Percentiles rank a stretch among this genome's conserved stretches.
Evolutionary conservation across 495 filamentous ascomycete genomes (phyloP).

Genomic region (Glarea lozoyensis): DNA sequence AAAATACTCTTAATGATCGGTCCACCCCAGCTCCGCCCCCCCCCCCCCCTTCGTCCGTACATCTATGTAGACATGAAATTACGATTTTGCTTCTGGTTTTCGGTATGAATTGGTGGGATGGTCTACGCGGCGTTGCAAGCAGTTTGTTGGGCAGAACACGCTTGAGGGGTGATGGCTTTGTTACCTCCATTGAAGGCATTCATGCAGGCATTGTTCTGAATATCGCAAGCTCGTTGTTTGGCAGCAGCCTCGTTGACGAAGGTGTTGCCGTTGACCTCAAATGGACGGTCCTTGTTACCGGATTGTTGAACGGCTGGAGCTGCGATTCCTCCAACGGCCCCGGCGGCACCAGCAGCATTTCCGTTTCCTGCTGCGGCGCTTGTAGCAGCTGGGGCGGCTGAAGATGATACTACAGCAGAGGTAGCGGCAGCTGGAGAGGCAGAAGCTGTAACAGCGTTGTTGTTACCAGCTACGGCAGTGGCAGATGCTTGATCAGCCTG

Average conservation of each 20-base stretch:
- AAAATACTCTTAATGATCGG: no score
- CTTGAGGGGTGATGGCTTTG: no score
- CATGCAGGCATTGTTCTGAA: conserved; percentile 47
- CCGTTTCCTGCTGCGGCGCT: not conserved
- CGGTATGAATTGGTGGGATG: no score
- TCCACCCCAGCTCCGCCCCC: no score
- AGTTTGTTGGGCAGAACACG: no score
- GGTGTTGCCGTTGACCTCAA: conserved; percentile 41
- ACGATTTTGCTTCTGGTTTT: no score
- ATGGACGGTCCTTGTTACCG: conserved; percentile 37
- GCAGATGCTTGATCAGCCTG: not conserved
- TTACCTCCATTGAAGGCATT: conserved; percentile 42
- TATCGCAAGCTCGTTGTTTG: conserved; percentile 39
- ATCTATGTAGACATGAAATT: no score
- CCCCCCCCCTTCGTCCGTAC: no score
- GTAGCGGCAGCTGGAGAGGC: not conserved
- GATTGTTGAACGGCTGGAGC: conserved; percentile 36
- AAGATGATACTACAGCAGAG: conserved; percentile 1
- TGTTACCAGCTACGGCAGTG: conserved; percentile 8
- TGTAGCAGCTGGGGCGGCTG: not conserved
- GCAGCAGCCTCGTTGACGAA: conserved; percentile 41
- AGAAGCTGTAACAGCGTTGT: conserved; percentile 22
- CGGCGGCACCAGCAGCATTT: conserved; percentile 26
- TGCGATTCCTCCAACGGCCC: conserved; percentile 36
- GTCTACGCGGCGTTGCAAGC: no score